Evolutionary conservation across 2,329 filamentous ascomycete species (phyloP).

Genomic region (Neonectria magnoliae): DNA sequence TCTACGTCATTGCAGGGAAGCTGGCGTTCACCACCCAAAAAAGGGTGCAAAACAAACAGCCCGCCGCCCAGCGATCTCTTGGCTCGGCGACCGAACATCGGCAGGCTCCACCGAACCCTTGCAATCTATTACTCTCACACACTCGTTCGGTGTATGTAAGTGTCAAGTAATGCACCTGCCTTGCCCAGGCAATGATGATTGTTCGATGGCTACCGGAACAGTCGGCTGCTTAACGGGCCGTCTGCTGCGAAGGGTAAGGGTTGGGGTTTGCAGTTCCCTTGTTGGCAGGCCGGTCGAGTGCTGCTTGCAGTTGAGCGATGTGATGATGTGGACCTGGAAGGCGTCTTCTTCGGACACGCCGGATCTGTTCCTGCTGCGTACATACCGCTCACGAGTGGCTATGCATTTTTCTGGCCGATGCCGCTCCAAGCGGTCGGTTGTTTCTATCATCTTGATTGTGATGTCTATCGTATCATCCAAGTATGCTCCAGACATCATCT

Average conservation of each 20-base stretch:
- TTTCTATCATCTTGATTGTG: neutral
- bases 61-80: neutral
- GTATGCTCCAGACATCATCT: neutral
- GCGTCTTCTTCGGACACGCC: neutral
- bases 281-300: neutral
- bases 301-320: slow-evolving; percentile 9
- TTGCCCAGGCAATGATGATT: slow-evolving; percentile 18
- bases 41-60: neutral
- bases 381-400: slow-evolving; percentile 8
- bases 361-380: neutral
- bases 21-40: neutral
- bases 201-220: slow-evolving; percentile 17
- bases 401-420: neutral
- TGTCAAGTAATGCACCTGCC: slow-evolving; percentile 16
- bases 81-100: slow-evolving; percentile 14
- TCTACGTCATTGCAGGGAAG: slow-evolving; percentile 20
- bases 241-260: slow-evolving; percentile 1
- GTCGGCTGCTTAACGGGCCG: slow-evolving; percentile 16
- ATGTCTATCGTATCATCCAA: neutral
- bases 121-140: slow-evolving; percentile 7
- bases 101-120: slow-evolving; percentile 17
- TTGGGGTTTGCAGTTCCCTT: neutral
- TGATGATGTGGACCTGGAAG: neutral
- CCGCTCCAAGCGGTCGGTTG: neutral
- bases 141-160: slow-evolving; percentile 13